Evolutionary conservation across 352 stramenopile species (phyloP).

Genomic region (Phytopythium helicoides): DNA sequence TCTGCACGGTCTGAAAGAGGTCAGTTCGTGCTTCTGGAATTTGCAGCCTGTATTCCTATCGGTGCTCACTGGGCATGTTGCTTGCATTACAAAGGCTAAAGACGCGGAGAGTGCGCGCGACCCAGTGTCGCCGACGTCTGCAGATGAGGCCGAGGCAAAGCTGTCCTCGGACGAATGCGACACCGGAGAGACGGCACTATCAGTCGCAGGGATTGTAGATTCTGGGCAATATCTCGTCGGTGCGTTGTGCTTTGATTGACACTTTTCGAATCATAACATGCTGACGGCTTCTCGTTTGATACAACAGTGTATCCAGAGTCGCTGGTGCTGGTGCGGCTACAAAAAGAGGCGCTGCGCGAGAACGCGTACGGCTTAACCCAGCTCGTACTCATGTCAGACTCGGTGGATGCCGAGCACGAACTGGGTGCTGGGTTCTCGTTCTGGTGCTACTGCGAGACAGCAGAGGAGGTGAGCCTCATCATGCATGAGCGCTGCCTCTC

Average conservation of each 20-base stretch:
- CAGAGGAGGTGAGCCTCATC: slow-evolving; percentile 82
- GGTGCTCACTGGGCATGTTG: not conserved
- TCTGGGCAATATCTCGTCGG: slow-evolving; percentile 78
- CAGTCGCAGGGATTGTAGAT: slow-evolving; percentile 32
- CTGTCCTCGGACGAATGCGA: slow-evolving; percentile 6
- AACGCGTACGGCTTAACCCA: slow-evolving; percentile 82
- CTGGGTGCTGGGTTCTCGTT: slow-evolving; percentile 44
- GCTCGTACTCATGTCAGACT: slow-evolving; percentile 58
- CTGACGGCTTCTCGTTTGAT: not conserved
- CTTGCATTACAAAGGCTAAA: slow-evolving; percentile 29
- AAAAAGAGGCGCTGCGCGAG: slow-evolving; percentile 68
- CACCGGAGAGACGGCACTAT: not conserved
- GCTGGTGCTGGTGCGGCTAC: slow-evolving; percentile 71
- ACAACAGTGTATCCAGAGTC: slow-evolving; percentile 70
- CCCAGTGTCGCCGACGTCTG: slow-evolving; percentile 15
- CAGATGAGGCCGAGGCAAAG: slow-evolving; percentile 16
- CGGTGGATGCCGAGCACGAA: slow-evolving; percentile 9
- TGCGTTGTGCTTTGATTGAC: slow-evolving; percentile 8
- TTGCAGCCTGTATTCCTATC: not conserved
- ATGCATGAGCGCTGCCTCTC: slow-evolving; percentile 63
- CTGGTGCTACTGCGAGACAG: slow-evolving; percentile 85
- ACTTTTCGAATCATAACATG: not conserved
- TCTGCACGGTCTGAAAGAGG: slow-evolving; percentile 80
- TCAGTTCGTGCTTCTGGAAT: slow-evolving; percentile 9
- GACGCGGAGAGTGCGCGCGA: slow-evolving; percentile 45